phyloP scores from a whole-genome alignment of 108 stramenopile genomes.

The Thalassiosira profunda region DNA sequence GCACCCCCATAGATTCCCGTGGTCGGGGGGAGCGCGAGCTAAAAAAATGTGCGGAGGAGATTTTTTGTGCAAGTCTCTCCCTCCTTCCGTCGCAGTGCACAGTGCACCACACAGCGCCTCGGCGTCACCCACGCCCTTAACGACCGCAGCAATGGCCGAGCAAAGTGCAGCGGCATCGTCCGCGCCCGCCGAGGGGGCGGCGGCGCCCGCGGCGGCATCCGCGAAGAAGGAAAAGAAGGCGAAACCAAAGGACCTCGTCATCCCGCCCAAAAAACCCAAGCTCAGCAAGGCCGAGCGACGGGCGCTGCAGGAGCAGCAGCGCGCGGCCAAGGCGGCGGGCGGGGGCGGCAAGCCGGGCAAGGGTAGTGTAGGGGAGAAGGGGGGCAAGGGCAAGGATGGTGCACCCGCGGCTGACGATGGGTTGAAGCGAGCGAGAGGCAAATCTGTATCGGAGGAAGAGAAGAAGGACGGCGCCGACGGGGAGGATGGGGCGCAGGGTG shows the following conservation, averaged over 20 bases:
- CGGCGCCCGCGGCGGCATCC: conserved; percentile 12
- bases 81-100: too few relatives aligned
- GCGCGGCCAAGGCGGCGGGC: conserved; percentile 89
- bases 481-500: conserved; percentile 8
- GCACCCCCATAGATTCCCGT: not conserved
- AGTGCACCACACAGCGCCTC: too few relatives aligned
- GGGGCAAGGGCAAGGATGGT: conserved; percentile 28
- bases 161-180: too few relatives aligned
- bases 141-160: too few relatives aligned
- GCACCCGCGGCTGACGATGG: too few relatives aligned
- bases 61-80: too few relatives aligned
- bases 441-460: too few relatives aligned
- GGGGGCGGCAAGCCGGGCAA: not conserved
- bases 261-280: conserved; percentile 90
- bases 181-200: not conserved
- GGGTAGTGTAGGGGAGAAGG: not conserved
- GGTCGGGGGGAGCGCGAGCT: not conserved
- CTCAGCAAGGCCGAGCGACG: conserved; percentile 95
- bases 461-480: too few relatives aligned
- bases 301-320: conserved; percentile 92
- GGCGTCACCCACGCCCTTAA: too few relatives aligned
- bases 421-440: too few relatives aligned
- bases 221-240: conserved; percentile 62
- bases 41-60: not conserved
- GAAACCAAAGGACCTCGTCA: conserved; percentile 64